Evolutionary conservation across 192 early-diverging fungal genomes (phyloP).

Genomic region (Endogone sp.): DNA sequence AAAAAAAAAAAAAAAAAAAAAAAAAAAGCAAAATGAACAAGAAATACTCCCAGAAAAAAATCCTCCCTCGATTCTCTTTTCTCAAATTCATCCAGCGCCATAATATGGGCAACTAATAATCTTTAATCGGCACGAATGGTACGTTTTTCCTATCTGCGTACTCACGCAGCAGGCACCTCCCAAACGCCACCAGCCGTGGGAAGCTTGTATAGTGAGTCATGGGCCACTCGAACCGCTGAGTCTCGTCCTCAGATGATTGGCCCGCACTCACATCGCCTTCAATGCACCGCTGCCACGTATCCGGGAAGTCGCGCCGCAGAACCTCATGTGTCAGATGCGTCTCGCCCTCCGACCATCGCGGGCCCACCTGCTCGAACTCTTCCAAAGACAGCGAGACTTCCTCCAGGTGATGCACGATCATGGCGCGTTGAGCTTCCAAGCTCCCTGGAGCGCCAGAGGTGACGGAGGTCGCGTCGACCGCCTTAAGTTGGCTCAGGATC

Average conservation of each 20-base stretch:
- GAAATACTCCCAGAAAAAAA: no score
- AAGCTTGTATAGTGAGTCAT: not conserved
- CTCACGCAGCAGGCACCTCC: not conserved
- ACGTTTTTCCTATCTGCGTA: not conserved
- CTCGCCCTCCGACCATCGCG: not conserved
- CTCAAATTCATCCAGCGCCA: not conserved
- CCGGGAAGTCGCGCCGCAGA: not conserved
- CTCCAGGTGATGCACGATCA: not conserved
- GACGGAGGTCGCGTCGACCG: not conserved
- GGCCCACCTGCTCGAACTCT: not conserved
- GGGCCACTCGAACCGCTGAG: not conserved
- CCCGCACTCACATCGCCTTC: not conserved
- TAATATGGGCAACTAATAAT: not conserved
- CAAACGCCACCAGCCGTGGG: not conserved
- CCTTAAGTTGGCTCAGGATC: not conserved
- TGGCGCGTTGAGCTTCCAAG: not conserved
- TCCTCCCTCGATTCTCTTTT: not conserved
- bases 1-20: no score
- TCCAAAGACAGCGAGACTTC: not conserved
- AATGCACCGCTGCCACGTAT: not conserved
- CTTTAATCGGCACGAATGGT: not conserved
- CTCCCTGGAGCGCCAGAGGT: no score
- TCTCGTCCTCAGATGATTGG: not conserved
- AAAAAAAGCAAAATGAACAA: no score
- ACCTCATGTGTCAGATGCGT: not conserved